Base-by-base conservation (phyloP, 495 filamentous ascomycete species). In the Tuber brumale region DNA sequence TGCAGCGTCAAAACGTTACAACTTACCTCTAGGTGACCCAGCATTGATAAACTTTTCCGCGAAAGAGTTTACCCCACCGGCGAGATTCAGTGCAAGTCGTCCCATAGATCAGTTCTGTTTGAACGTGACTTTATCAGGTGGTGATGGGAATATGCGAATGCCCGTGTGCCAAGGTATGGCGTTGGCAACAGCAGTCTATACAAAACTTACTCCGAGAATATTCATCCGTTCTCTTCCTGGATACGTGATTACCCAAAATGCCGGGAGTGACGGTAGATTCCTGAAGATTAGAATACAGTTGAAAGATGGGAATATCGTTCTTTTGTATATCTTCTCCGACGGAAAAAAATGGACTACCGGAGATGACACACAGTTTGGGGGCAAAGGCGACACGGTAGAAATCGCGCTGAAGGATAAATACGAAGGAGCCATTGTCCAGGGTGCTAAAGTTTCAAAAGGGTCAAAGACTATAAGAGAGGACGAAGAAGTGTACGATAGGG, bases 171-270 rank as follows among this genome's bases (percentile, higher is more conserved):
- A 97, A 82, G 94, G 94, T 14, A 93, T 94, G 90, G 93, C 88
- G 0, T 95, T 92, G 75, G 88, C 95, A 18, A 97, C 93, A 8
- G 94, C 87, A 4, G 75, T 92, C 23, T 97, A 94, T 84, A 87
- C 86, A 69, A 87, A 87, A 44, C 85, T 89, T 14, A 89, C 90
- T 46, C 94, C 94, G 3, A 69, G 91, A 19, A 85, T 97, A 39
- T 89, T 94, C 18, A 85, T 97, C 35, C 89, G 92, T 80, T 92
- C 90, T 48, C 48, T 57, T 4, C 66, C 71, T 19, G 21, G 41
- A 31, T 48, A 45, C 71, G 46, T 48, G 41, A 44, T 48, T 35
- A 48, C 46, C 8, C 31, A 35, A 35, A n/a, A 18, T 48, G 14
- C 8, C 14, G n/a, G 35, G 35, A 42, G 71, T 16, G 42, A 35